phyloP scores from a whole-genome alignment of 306 rosid genomes.

The Geum urbanum region DNA sequence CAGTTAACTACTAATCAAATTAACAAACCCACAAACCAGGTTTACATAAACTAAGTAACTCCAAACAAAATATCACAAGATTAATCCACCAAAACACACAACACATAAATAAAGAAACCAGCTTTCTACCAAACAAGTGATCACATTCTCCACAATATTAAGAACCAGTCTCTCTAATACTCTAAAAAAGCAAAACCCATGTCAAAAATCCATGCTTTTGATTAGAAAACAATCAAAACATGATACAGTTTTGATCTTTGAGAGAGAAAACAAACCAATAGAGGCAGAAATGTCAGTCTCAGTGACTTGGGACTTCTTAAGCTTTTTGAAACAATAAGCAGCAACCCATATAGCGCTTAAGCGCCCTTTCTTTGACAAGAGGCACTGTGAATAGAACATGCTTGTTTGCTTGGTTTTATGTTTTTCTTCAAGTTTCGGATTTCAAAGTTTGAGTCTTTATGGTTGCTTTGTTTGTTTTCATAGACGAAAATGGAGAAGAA shows the following conservation, averaged over 20 bases:
- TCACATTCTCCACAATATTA: not conserved
- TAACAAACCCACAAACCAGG: conserved; percentile 3
- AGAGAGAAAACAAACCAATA: conserved; percentile 54
- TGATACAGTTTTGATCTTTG: not conserved
- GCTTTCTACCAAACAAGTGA: not conserved
- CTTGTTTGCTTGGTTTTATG: not conserved
- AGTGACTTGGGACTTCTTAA: conserved; percentile 59
- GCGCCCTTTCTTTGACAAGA: conserved; percentile 41
- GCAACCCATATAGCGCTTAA: conserved; percentile 64
- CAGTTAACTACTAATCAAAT: not conserved
- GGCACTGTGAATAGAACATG: conserved; percentile 47
- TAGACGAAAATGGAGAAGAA: not conserved
- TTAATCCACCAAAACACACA: not conserved
- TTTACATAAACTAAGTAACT: not conserved
- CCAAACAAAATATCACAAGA: not conserved
- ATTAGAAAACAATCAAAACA: too few relatives aligned
- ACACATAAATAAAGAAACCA: not conserved
- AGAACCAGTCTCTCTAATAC: not conserved
- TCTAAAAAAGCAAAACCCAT: not conserved
- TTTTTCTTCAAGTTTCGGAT: not conserved
- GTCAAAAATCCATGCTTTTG: not conserved
- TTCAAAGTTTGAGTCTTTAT: not conserved
- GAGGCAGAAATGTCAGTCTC: conserved; percentile 56
- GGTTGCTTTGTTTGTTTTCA: not conserved
- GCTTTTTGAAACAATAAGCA: conserved; percentile 58